Conservation (phyloP, 2,329 filamentous ascomycete species). For the Xylariaceae sp. region DNA sequence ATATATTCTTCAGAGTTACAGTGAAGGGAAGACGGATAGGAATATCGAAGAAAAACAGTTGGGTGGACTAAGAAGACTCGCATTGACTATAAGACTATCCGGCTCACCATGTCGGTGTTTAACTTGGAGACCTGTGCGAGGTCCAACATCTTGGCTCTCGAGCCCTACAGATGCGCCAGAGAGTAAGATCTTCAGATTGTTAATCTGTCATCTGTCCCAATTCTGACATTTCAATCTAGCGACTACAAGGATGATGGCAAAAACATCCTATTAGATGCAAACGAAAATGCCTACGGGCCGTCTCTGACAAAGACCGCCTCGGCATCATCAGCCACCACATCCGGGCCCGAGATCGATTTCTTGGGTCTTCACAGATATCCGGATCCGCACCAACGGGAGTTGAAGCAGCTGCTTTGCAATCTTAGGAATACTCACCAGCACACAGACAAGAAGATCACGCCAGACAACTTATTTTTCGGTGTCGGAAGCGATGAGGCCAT, state of each 20-base stretch:
- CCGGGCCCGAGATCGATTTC: constrained; percentile 71
- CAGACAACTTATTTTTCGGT: constrained; percentile 90
- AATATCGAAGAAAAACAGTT: neutral
- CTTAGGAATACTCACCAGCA: constrained; percentile 87
- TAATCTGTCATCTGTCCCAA: constrained; percentile 1
- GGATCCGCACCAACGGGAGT: constrained; percentile 87
- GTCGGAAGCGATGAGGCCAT: constrained; percentile 98
- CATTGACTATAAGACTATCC: neutral
- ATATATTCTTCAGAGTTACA: neutral
- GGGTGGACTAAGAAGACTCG: neutral
- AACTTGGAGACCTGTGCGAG: constrained; percentile 77
- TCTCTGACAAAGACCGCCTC: constrained; percentile 65
- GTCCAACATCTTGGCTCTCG: constrained; percentile 76
- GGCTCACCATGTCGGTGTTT: constrained; percentile 64
- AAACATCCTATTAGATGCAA: constrained; percentile 95
- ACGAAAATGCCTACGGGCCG: constrained; percentile 95
- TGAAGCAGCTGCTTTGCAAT: constrained; percentile 87
- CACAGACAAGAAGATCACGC: constrained; percentile 74
- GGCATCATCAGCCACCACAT: constrained; percentile 46
- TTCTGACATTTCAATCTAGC: constrained; percentile 57
- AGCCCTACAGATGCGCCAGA: constrained; percentile 82
- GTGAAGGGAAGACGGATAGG: neutral
- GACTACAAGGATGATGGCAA: constrained; percentile 99
- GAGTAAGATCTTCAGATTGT: constrained; percentile 63
- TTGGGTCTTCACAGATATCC: constrained; percentile 91